Base-by-base conservation (phyloP, 2,329 filamentous ascomycete species). In the Epicoccum nigrum region DNA sequence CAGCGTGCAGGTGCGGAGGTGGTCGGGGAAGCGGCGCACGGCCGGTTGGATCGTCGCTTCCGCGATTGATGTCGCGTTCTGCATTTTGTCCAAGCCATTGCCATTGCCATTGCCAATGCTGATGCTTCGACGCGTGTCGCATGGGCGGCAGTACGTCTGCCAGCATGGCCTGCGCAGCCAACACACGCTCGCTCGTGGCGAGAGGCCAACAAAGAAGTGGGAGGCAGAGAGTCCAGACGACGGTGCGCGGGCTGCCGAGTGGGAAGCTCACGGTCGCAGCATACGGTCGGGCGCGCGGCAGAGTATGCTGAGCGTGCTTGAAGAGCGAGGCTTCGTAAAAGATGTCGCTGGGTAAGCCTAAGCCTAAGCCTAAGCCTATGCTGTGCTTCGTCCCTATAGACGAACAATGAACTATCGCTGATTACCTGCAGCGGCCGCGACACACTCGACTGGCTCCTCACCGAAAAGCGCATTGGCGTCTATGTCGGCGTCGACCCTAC, bases 401-500 rank as follows among this genome's bases (percentile, higher is more conserved):
- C 20, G 7, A 16, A 12, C 45, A 37, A 59, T 66, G 19, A 7
- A 13, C 21, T 5, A 16, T 16, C 40, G 38, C 59, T 68, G 20
- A 69, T 52, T 31, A 16, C 28, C 9, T 12, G 17, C 48, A 75
- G 72, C 34, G 74, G 76, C 39, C 76, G 81, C 49, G 72, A 81
- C 33, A 77, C 78, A 35, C 81, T 93, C 63, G 81, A 85, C 44
- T 79, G 82, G 58, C 77, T 89, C 17, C 82, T 94, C 76, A 82
- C 80, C 4, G 71, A 76, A 20, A 86, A 86, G 67, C 80, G 86
- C 55, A 83, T 91, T 60, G 87, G 86, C 55, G 86, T 83, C 52
- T 95, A 95, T 65, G 87, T 90, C 45, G 90, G 90, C 60, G 84
- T 94, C 64, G 90, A 95, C 67, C 89, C 90, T 4, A 94, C 90